Percentiles rank a stretch among this genome's conserved stretches.
phyloP scores from a whole-genome alignment of 306 rosid species.

The cucumber (Cucumis sativus) region Cucumber_9930_V3 NC_026657.2:8077501-8078000 shows the following conservation, averaged over 20 bases:
- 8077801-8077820: conserved; percentile 1
- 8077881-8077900: neutral
- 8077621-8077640: conserved; percentile 16
- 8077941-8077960: no score
- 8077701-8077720: neutral
- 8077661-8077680: conserved; percentile 4
- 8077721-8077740: neutral
- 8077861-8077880: neutral
- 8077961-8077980: no score
- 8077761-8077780: neutral
- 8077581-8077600: neutral
- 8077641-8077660: conserved; percentile 10
- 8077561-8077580: no score
- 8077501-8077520: no score
- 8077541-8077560: no score
- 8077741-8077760: conserved; percentile 1
- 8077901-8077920: neutral
- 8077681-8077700: neutral
- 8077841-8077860: neutral
- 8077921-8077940: neutral
- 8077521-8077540: no score
- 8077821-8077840: neutral
- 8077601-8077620: conserved; percentile 17
- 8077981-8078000: no score
- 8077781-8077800: conserved; percentile 6